Evolutionary conservation across 164 flowering plant species (phyloP), one percentile per base, ranked within the genome.

Genomic region (Malania oleifera): DNA sequence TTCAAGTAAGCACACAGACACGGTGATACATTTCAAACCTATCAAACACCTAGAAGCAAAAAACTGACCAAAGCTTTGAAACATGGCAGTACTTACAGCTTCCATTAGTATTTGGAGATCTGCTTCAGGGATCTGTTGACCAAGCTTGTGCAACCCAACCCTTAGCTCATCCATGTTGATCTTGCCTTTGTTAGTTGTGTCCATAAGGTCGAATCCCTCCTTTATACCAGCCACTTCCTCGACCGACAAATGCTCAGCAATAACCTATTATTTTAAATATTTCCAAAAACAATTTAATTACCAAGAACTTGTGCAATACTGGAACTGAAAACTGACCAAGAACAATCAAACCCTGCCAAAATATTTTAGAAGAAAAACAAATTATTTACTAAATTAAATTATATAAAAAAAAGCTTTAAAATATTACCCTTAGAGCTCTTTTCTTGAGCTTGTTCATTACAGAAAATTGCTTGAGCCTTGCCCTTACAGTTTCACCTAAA

Each of bases 401-500:
- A 26, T 29, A 27, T 24, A 45, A 31, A 17, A 20, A 4, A 44
- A 44, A 3, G 48, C 9, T 39, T 22, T 25, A 29, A 52, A 25
- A 45, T 67, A 61, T 65, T 86, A 89, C 98, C 89, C 80, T 78
- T 5, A 92, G 75, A 58, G 98, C 98, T 82, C 82, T 82, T 76
- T 89, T 92, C 77, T 92, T 92, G 52, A 92, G 82, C 72, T 89
- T 91, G 79, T 89, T 89, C 96, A 91, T 81, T 15, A 91, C 77
- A 51, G 98, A 82, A 63, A 92, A 92, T 62, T 92, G 98, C 67
- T 84, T 81, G 53, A 92, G 90, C 68, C 98, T 85, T 26, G 95
- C 89, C 71, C 65, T 89, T 44, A 92, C 95, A 12, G 84, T 82
- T 74, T 89, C 95, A 53, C 98, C 98, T 18, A 92, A 73, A 41